Base-by-base conservation (phyloP, 805 yeast species). In the Metschnikowia lochheadii region DNA sequence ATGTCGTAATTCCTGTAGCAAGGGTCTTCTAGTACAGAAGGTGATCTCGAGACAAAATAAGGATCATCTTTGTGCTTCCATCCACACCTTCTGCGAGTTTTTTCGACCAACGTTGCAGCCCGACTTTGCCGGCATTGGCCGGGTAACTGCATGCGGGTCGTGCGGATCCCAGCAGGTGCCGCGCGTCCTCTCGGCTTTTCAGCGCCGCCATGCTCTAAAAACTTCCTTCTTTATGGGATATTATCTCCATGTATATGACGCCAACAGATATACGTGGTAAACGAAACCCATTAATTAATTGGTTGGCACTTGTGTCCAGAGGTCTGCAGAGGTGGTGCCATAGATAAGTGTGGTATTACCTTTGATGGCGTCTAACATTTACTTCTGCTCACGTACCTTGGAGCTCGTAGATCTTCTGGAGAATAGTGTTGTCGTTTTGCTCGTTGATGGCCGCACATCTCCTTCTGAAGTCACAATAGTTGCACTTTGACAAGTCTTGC, bases 381-480 rank as follows among this genome's bases (percentile, higher is more conserved):
- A 57, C 50, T 38, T n/a, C 29, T 44, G 38, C 26, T 35, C 46
- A 18, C 29, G 35, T 11, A 20, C 35, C 10, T 35, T 52, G 56
- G 35, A 55, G 56, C 39, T 53, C 48, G 34, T 46, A 37, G 35
- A 55, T 45, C 31, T 35, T 31, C 6, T 37, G 35, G n/a, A 45
- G 48, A 15, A 51, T 44, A 11, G 44, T 45, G 18, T 38, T 44
- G 26, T 43, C 47, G 3, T 38, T 34, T 10, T 35, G 44, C 21
- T 47, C 45, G 49, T 57, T 57, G 13, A 56, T 48, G 18, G 53
- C 55, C 6, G 55, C 50, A 39, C 67, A 63, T 26, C 56, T 46
- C 11, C 44, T 44, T 26, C 69, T 67, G 61, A 79, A 85, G 17
- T 77, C 82, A 65, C 92, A 85, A 45, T 63, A 67, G 14, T 65